phyloP scores from a whole-genome alignment of 352 stramenopile species.

The Globisporangium recalcitrans region DNA sequence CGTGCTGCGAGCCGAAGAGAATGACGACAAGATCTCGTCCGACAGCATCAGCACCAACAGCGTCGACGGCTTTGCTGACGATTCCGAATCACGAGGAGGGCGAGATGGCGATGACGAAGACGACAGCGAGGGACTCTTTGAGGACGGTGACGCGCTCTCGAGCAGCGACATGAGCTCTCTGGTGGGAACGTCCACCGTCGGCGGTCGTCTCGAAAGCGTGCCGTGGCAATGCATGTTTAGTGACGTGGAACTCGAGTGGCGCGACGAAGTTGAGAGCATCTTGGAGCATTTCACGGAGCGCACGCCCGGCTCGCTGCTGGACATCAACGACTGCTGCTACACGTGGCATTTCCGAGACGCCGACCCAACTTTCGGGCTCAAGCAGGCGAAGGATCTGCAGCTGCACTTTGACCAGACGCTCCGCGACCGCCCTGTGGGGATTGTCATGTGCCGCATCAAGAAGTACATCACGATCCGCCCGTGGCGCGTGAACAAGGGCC shows the following conservation, averaged over 20 bases:
- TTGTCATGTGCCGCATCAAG: constrained; percentile 87
- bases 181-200: not conserved
- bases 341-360: constrained; percentile 87
- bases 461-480: constrained; percentile 87
- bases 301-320: constrained; percentile 78
- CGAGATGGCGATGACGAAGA: not conserved
- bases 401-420: constrained; percentile 89
- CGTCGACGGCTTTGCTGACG: not conserved
- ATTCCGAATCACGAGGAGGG: not conserved
- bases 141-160: not conserved
- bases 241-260: constrained; percentile 75
- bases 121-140: not conserved
- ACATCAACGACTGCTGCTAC: constrained; percentile 84
- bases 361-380: constrained; percentile 79
- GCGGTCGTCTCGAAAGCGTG: constrained; percentile 26
- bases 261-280: constrained; percentile 74
- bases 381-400: constrained; percentile 86
- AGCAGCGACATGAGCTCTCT: not conserved
- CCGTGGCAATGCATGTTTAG: constrained; percentile 83
- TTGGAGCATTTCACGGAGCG: constrained; percentile 86
- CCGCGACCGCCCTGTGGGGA: constrained; percentile 69
- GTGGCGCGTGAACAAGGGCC: constrained; percentile 84
- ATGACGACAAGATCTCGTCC: not conserved
- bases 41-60: constrained; percentile 13
- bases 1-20: constrained; percentile 11